Evolutionary conservation across 1,284 basidiomycete genomes (phyloP).

Genomic region (Cryptococcus sp.): DNA sequence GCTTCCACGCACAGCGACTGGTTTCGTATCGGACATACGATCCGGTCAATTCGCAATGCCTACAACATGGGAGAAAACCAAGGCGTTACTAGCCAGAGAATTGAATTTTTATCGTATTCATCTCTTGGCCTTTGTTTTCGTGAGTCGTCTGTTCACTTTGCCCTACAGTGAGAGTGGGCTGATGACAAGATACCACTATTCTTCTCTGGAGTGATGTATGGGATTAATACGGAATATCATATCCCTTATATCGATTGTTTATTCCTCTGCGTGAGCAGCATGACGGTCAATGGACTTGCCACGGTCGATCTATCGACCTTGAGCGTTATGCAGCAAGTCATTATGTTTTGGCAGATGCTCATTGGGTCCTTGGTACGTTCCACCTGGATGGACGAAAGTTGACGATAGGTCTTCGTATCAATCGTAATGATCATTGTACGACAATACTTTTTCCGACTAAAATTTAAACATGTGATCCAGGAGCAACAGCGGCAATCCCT

Average conservation of each 20-base stretch:
- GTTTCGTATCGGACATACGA: too few relatives aligned
- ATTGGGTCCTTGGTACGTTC: constrained; percentile 44
- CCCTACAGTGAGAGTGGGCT: background rate
- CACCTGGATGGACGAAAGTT: background rate
- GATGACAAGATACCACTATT: constrained; percentile 47
- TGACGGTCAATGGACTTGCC: constrained; percentile 54
- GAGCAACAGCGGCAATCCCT: constrained; percentile 45
- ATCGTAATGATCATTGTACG: constrained; percentile 48
- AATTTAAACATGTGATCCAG: constrained; percentile 65
- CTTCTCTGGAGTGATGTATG: constrained; percentile 51
- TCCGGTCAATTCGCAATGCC: constrained; percentile 11
- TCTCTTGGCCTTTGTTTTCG: constrained; percentile 49
- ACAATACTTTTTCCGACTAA: constrained; percentile 62
- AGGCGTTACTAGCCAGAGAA: constrained; percentile 16
- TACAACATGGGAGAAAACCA: constrained; percentile 11
- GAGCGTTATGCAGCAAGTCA: constrained; percentile 51
- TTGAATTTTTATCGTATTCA: constrained; percentile 50
- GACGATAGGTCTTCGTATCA: constrained; percentile 36
- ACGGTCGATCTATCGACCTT: constrained; percentile 50
- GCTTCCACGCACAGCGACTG: too few relatives aligned
- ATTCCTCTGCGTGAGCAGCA: constrained; percentile 51
- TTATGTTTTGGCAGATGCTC: constrained; percentile 48
- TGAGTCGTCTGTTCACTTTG: constrained; percentile 17
- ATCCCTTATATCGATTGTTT: constrained; percentile 53
- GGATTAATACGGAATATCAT: constrained; percentile 35